Evolutionary conservation across 495 filamentous ascomycete genomes (phyloP), one percentile per base, ranked within the genome.

Genomic region (Tricharina praecox): DNA sequence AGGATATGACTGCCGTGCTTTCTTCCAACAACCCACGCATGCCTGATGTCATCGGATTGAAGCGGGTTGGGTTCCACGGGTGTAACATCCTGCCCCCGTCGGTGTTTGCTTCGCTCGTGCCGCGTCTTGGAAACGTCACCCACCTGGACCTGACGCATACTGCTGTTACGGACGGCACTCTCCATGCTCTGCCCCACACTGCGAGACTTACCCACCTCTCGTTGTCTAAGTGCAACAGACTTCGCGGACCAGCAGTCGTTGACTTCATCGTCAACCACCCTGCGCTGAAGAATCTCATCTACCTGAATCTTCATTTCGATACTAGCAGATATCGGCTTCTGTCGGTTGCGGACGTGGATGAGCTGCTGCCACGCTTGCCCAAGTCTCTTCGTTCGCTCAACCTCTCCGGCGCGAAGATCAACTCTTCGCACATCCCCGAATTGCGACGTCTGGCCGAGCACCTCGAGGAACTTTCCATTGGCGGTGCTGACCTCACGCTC

Each of bases 71-170:
- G 40, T 61, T 93, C 9, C 85, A 93, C 62, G 85, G 85, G 64
- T 90, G 85, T 64, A 77, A 77, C 45, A 79, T 78, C 26, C 69
- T 93, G 9, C 71, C 77, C 3, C 61, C 78, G n/a, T 59, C 71
- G 1, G 70, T 80, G 28, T 84, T 83, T 53, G 77, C 81, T 55
- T 68, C 67, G 3, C 65, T 93, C 13, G 70, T 93, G 3, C 76
- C 84, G 13, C 76, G 79, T 2, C 62, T 87, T 46, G 60, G 71
- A 24, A 68, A 77, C 45, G 64, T 90, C 48, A 88, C 82, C 13
- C 82, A 87, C 55, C 71, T 93, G 24, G 85, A 93, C 58, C 69
- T 87, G 26, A 77, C 78, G 4, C 81, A 83, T 53, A 90, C 85
- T 2, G 75, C 78, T 46, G 74, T 93, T 54, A 87, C 76, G 24